Conservation (phyloP, 768 basidiomycete species). For the Mrakia frigida region DNA sequence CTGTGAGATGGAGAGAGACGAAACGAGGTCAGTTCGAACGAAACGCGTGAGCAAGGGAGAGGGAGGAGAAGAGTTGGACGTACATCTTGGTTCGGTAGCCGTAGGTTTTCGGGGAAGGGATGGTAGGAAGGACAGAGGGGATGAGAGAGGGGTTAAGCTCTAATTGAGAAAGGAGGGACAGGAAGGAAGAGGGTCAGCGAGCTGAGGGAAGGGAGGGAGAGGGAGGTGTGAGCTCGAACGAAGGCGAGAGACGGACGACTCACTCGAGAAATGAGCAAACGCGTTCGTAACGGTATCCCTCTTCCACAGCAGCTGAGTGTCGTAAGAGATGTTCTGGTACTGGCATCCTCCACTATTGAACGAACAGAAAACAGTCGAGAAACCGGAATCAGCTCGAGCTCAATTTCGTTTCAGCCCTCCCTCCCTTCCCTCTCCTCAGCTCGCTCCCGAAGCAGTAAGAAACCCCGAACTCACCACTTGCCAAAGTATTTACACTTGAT, state of each 20-base stretch:
- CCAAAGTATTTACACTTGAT: slow-evolving; percentile 84
- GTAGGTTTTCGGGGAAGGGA: slow-evolving; percentile 83
- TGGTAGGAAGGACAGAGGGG: slow-evolving; percentile 65
- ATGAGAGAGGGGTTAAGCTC: slow-evolving; percentile 56
- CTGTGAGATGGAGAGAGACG: not conserved
- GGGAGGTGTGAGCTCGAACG: not conserved
- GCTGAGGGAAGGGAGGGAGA: not conserved
- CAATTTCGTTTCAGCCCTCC: not conserved
- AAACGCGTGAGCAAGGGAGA: not conserved
- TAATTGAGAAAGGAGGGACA: slow-evolving; percentile 37
- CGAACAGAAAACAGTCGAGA: not conserved
- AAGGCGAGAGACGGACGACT: slow-evolving; percentile 34
- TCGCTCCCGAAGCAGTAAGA: too few species aligned
- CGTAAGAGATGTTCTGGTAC: slow-evolving; percentile 88
- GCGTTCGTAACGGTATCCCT: slow-evolving; percentile 78
- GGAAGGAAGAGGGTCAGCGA: slow-evolving; percentile 28
- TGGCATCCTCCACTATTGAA: slow-evolving; percentile 66
- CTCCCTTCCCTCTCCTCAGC: not conserved
- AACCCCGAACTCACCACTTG: slow-evolving; percentile 62
- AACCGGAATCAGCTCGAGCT: not conserved
- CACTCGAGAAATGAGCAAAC: slow-evolving; percentile 66
- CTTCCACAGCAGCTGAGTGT: slow-evolving; percentile 78
- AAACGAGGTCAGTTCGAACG: not conserved
- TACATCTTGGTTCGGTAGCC: slow-evolving; percentile 86
- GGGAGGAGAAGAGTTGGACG: not conserved